A percentile compares a stretch with the other conserved stretches of the same genome.
Evolutionary conservation across 441 rosid genomes (phyloP).

Genomic region (Syzygium syzygioides): DNA sequence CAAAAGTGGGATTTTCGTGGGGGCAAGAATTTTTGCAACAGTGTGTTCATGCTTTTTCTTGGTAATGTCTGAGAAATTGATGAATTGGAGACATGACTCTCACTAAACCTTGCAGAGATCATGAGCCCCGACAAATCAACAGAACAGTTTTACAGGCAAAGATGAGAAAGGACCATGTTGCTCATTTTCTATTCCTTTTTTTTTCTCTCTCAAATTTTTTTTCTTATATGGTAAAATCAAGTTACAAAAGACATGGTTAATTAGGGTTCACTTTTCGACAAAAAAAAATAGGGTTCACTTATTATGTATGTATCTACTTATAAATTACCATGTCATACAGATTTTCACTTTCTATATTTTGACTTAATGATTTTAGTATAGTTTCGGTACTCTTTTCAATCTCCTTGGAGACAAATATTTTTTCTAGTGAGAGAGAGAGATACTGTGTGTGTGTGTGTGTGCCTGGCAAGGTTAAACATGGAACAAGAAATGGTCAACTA

Average conservation of each 20-base stretch:
- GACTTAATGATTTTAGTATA: not conserved
- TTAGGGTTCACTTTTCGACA: not conserved
- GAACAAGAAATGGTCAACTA: not conserved
- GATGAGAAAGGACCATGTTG: not conserved
- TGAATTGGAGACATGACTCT: slow-evolving; percentile 26
- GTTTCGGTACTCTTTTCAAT: not conserved
- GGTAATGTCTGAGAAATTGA: slow-evolving; percentile 15
- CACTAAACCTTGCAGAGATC: slow-evolving; percentile 12
- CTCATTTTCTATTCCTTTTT: not conserved
- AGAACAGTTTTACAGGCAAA: not conserved
- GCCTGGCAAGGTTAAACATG: not conserved
- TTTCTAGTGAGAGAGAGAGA: not conserved
- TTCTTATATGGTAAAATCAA: not conserved
- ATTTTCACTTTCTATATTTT: not conserved
- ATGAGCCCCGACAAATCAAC: not conserved
- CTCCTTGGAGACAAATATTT: not conserved
- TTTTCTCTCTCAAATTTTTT: not conserved
- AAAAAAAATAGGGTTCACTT: not conserved
- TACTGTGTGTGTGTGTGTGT: not conserved
- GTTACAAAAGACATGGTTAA: not conserved
- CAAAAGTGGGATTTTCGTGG: slow-evolving; percentile 28
- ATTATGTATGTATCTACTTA: not conserved
- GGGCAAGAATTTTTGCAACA: not conserved
- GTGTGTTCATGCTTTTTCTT: not conserved
- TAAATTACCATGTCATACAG: not conserved